phyloP scores from a whole-genome alignment of 805 yeast genomes.

The Lachancea fermentati region DNA sequence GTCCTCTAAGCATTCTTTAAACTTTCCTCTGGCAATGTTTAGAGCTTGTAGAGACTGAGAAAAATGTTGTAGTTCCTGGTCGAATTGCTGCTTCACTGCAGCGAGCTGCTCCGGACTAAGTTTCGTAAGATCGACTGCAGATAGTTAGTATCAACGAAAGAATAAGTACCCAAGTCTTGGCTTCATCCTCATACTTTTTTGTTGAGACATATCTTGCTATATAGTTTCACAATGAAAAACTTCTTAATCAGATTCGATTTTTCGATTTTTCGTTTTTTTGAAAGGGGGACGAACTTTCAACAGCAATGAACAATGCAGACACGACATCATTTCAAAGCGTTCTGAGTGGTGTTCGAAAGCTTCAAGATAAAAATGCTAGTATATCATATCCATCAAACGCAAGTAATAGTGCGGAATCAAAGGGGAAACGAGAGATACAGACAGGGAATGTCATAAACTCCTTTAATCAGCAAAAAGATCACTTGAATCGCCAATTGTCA shows the following conservation, averaged over 20 bases:
- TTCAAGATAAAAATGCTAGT: slow-evolving; percentile 40
- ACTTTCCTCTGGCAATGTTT: slow-evolving; percentile 73
- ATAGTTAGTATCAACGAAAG: neutral
- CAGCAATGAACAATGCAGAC: slow-evolving; percentile 35
- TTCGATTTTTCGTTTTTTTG: neutral
- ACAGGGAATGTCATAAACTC: slow-evolving; percentile 7
- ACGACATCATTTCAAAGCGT: slow-evolving; percentile 67
- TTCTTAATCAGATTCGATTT: neutral
- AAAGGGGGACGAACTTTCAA: neutral
- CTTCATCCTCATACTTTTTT: slow-evolving; percentile 31
- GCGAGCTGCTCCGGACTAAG: slow-evolving; percentile 79
- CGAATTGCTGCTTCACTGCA: slow-evolving; percentile 77
- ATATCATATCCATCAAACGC: neutral
- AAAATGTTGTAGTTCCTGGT: slow-evolving; percentile 81
- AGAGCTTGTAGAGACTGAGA: slow-evolving; percentile 79
- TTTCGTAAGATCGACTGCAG: slow-evolving; percentile 55
- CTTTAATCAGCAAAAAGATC: slow-evolving; percentile 11
- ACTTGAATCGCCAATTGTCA: neutral
- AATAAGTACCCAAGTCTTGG: too few species aligned
- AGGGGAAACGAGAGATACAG: neutral
- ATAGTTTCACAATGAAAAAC: neutral
- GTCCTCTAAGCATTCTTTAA: slow-evolving; percentile 71
- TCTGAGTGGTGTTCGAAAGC: slow-evolving; percentile 59
- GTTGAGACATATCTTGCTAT: slow-evolving; percentile 21
- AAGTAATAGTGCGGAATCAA: neutral